These are phyloP conservation scores for Colletotrichum neosansevieriae DNA, from an alignment of 2,329 filamentous ascomycete species.

Conservation along the genomic window DNA sequence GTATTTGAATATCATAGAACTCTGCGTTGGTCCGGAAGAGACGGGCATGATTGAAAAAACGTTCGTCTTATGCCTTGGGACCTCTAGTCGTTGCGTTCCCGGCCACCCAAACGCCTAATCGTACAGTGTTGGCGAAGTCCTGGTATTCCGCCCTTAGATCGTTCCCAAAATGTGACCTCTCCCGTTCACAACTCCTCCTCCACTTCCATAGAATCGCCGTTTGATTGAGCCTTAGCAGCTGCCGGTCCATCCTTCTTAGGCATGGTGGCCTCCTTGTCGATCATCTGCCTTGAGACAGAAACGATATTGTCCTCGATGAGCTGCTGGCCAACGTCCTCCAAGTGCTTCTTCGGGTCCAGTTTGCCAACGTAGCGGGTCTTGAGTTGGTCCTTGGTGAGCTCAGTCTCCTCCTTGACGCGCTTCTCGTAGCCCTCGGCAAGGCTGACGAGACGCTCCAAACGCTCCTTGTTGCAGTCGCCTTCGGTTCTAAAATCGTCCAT, in stretches of 20 bases:
- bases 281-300: constrained; percentile 98
- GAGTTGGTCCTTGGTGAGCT: constrained; percentile 95
- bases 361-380: constrained; percentile 99
- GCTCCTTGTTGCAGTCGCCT: constrained; percentile 86
- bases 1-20: not conserved
- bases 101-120: constrained; percentile 45
- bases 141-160: constrained; percentile 41
- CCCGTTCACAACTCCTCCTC: constrained; percentile 65
- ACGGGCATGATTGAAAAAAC: constrained; percentile 18
- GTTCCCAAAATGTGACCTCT: constrained; percentile 20
- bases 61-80: constrained; percentile 36
- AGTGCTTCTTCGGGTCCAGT: constrained; percentile 98
- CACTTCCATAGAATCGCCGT: constrained; percentile 75
- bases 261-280: constrained; percentile 97
- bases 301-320: constrained; percentile 99
- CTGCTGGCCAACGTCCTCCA: constrained; percentile 95
- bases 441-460: constrained; percentile 86
- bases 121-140: constrained; percentile 42
- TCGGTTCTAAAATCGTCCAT: constrained; percentile 96
- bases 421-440: constrained; percentile 98
- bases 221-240: constrained; percentile 61
- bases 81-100: constrained; percentile 40
- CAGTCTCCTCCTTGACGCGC: constrained; percentile 98
- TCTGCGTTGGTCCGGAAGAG: not conserved
- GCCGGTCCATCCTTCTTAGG: constrained; percentile 73